These are phyloP conservation scores for Tardiomyces depauwii DNA, from an alignment of 1,139 yeast species.

Conservation along the genomic window DNA sequence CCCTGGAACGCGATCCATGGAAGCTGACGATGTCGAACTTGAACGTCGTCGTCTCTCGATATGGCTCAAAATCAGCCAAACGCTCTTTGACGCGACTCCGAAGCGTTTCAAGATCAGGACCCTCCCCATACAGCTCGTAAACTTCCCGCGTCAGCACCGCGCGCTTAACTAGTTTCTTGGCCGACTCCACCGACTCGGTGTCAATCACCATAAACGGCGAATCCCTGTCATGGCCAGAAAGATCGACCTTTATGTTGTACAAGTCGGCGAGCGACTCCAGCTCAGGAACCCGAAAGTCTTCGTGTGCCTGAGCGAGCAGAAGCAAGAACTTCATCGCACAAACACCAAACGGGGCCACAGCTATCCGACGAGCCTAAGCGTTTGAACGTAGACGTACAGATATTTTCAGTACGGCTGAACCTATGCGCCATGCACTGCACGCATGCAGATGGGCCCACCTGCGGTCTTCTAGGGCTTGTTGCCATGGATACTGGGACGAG, in stretches of 20 bases:
- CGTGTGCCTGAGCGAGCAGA: conserved; percentile 75
- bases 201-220: conserved; percentile 63
- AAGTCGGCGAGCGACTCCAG: conserved; percentile 72
- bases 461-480: too few relatives aligned
- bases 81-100: conserved; percentile 41
- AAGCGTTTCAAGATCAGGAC: conserved; percentile 41
- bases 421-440: too few relatives aligned
- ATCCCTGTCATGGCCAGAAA: conserved; percentile 44
- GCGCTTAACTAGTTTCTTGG: conserved; percentile 49
- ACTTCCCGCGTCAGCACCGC: conserved; percentile 65
- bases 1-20: conserved; percentile 50
- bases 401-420: too few relatives aligned
- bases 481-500: too few relatives aligned
- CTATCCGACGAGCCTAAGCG: neutral
- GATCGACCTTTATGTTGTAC: conserved; percentile 44
- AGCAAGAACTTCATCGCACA: conserved; percentile 44
- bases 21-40: conserved; percentile 74
- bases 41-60: conserved; percentile 39
- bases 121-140: conserved; percentile 80
- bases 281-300: conserved; percentile 71
- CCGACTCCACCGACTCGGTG: conserved; percentile 54
- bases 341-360: too few relatives aligned
- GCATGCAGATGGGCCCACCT: too few relatives aligned
- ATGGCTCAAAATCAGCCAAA: conserved; percentile 14
- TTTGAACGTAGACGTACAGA: too few relatives aligned